These are phyloP conservation scores for Calocera viscosa DNA, from an alignment of 768 basidiomycete genomes.

Conservation along the genomic window DNA sequence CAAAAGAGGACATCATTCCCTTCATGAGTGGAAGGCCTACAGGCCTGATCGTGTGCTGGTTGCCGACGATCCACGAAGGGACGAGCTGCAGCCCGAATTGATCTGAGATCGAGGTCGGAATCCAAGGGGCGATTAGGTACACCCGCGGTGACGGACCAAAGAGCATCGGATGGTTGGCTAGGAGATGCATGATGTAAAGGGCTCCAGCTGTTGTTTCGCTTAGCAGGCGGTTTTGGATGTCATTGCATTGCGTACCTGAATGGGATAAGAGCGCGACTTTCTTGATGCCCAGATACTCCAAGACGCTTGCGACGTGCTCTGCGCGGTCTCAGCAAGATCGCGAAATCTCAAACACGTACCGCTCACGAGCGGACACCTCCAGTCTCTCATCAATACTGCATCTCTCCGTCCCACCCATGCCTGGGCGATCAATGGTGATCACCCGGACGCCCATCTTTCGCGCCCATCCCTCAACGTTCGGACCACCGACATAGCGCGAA, in stretches of 20 bases:
- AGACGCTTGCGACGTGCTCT: neutral
- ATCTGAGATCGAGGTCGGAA: neutral
- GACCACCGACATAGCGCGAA: neutral
- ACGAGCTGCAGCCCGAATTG: neutral
- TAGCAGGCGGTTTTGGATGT: neutral
- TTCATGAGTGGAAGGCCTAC: neutral
- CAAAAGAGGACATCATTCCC: neutral
- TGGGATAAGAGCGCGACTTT: neutral
- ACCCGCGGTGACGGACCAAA: neutral
- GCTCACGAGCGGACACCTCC: neutral
- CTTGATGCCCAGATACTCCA: neutral
- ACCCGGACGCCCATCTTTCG: neutral
- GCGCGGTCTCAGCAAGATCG: neutral
- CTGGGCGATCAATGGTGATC: conserved; percentile 4
- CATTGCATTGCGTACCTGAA: neutral
- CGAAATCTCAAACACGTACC: too few species aligned
- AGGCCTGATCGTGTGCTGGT: neutral
- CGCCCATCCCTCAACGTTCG: neutral
- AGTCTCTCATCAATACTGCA: neutral
- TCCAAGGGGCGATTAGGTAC: neutral
- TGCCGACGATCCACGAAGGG: neutral
- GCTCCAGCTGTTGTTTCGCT: neutral
- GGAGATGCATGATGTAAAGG: neutral
- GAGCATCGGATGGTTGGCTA: neutral
- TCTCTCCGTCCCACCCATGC: neutral